These are phyloP conservation scores for Setaria viridis DNA, from an alignment of 202 grass and related monocot genomes.

Conservation along the genomic window DNA sequence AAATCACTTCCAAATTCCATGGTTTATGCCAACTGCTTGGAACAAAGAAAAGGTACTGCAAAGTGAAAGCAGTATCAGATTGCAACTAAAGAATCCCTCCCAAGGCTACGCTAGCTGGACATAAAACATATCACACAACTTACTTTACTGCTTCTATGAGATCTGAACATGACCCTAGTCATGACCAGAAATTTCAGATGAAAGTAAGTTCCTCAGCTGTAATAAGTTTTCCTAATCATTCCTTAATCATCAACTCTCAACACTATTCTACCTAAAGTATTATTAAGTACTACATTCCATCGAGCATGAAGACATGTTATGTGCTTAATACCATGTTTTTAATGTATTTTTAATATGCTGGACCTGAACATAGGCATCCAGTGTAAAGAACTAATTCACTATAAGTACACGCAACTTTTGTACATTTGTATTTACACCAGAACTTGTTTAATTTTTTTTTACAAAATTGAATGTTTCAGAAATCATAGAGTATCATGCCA, in stretches of 20 bases:
- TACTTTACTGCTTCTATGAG: not conserved
- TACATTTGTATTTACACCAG: not conserved
- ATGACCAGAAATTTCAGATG: slow-evolving; percentile 19
- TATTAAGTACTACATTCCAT: not conserved
- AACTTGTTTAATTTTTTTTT: slow-evolving; percentile 16
- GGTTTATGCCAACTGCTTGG: not conserved
- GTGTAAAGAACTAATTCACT: slow-evolving; percentile 8
- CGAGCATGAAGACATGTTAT: slow-evolving; percentile 6
- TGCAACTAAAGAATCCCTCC: slow-evolving; percentile 19
- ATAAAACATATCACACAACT: slow-evolving; percentile 10
- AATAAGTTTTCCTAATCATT: not conserved
- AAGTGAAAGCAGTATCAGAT: slow-evolving; percentile 11
- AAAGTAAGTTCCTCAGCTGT: slow-evolving; percentile 7
- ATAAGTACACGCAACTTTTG: slow-evolving; percentile 16
- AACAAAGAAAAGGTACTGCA: slow-evolving; percentile 14
- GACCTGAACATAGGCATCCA: slow-evolving; percentile 18
- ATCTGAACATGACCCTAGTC: slow-evolving; percentile 1
- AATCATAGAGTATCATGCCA: not conserved
- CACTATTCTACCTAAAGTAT: slow-evolving; percentile 15
- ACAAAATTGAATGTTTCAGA: slow-evolving; percentile 5
- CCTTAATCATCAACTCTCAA: not conserved
- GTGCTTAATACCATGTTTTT: slow-evolving; percentile 19
- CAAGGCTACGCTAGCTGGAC: slow-evolving; percentile 17
- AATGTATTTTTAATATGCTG: slow-evolving; percentile 16
- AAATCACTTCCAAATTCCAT: not conserved